Percentiles rank a stretch among this genome's conserved stretches.
phyloP scores from a whole-genome alignment of 441 rosid genomes.

The Bruguiera hainesii region DNA sequence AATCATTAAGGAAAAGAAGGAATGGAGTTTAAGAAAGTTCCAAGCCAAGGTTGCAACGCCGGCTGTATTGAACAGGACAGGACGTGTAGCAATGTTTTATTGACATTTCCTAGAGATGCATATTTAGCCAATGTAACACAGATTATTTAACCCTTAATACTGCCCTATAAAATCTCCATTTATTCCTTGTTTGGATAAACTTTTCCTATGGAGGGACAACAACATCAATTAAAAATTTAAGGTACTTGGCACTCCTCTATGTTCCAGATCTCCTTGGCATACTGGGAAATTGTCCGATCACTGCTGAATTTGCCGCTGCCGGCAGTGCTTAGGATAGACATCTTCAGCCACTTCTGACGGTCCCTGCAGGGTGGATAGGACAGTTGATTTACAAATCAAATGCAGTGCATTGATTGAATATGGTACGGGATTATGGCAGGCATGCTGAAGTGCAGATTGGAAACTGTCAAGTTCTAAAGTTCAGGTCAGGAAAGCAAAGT shows the following conservation, averaged over 20 bases:
- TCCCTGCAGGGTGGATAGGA: slow-evolving; percentile 43
- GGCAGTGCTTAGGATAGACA: slow-evolving; percentile 92
- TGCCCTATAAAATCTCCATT: too few relatives aligned
- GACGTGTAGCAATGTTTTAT: slow-evolving; percentile 10
- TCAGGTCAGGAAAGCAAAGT: neutral
- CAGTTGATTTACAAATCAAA: neutral
- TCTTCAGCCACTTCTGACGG: slow-evolving; percentile 73
- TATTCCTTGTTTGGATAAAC: too few relatives aligned
- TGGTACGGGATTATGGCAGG: too few relatives aligned
- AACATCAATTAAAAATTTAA: slow-evolving; percentile 13
- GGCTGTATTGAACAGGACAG: too few relatives aligned
- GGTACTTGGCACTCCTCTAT: slow-evolving; percentile 70
- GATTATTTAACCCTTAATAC: too few relatives aligned
- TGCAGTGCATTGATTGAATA: neutral
- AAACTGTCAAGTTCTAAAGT: neutral
- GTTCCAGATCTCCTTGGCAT: slow-evolving; percentile 91
- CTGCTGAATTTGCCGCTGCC: slow-evolving; percentile 93
- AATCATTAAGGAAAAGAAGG: too few relatives aligned
- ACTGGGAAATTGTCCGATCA: slow-evolving; percentile 79
- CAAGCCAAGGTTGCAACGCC: too few relatives aligned
- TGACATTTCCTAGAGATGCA: neutral
- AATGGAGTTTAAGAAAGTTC: too few relatives aligned
- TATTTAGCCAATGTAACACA: too few relatives aligned
- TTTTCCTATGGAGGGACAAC: too few relatives aligned
- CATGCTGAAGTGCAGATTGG: too few relatives aligned